A percentile compares a stretch with the other conserved stretches of the same genome.
Conservation (phyloP, 2,329 filamentous ascomycete genomes). For the Tolypocladium capitatum region DNA sequence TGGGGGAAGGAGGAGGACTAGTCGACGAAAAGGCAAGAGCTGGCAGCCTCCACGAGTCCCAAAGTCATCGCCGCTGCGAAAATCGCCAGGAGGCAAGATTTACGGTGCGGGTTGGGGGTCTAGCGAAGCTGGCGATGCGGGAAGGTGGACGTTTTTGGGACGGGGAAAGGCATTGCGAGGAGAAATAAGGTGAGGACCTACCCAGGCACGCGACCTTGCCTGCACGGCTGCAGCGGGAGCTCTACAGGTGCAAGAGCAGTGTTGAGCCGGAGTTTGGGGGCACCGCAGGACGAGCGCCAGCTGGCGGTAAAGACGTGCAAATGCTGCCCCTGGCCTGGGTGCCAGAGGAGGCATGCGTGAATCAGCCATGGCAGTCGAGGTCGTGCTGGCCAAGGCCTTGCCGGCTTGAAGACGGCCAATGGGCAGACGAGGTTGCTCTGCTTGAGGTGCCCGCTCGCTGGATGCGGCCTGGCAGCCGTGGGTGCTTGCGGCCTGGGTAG, state of each 20-base stretch:
- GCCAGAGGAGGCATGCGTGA: background rate
- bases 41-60: constrained; percentile 13
- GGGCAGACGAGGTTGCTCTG: no score
- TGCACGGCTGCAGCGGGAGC: background rate
- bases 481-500: background rate
- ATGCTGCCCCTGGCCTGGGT: background rate
- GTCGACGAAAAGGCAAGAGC: constrained; percentile 8
- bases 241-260: background rate
- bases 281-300: background rate
- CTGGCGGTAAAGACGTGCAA: background rate
- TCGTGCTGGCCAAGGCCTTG: background rate
- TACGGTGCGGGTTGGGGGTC: constrained; percentile 10
- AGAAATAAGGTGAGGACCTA: background rate
- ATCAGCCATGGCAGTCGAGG: background rate
- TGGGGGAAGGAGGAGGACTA: constrained; percentile 3
- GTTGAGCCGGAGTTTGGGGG: background rate
- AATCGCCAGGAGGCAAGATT: constrained; percentile 9
- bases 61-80: constrained; percentile 1
- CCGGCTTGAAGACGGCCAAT: background rate
- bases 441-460: no score
- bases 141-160: constrained; percentile 1
- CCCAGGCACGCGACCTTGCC: background rate
- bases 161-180: background rate
- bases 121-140: constrained; percentile 4
- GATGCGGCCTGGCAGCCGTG: background rate